Conservation (phyloP, 1,139 yeast species). For the Scheffersomyces illinoinensis region DNA sequence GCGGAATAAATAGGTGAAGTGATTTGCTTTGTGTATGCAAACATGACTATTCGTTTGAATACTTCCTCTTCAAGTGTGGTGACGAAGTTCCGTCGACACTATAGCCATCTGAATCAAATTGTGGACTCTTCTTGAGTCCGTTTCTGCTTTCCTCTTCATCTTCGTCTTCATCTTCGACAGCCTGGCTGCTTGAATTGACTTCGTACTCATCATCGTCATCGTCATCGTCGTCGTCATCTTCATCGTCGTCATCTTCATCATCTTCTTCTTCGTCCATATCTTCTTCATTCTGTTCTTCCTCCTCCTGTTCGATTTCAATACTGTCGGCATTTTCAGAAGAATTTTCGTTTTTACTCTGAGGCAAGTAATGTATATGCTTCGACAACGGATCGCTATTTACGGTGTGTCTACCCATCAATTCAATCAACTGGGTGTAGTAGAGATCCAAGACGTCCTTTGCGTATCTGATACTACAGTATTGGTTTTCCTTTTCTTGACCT, state of each 20-base stretch:
- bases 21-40: neutral
- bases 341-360: constrained; percentile 3
- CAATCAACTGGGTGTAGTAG: constrained; percentile 63
- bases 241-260: constrained; percentile 11
- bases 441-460: constrained; percentile 53
- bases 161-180: constrained; percentile 8
- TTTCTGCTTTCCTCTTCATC: neutral
- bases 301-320: constrained; percentile 14
- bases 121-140: constrained; percentile 4
- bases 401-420: constrained; percentile 53
- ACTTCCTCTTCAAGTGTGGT: constrained; percentile 37
- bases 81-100: constrained; percentile 35
- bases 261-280: constrained; percentile 11
- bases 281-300: constrained; percentile 11
- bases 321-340: constrained; percentile 10
- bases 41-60: constrained; percentile 7
- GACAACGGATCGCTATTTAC: constrained; percentile 4
- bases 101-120: constrained; percentile 26
- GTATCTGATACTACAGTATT: constrained; percentile 30
- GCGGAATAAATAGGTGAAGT: neutral
- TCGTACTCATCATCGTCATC: constrained; percentile 9
- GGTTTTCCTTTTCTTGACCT: constrained; percentile 10
- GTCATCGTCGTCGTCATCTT: constrained; percentile 8
- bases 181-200: constrained; percentile 3
- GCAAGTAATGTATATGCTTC: constrained; percentile 10